Base-by-base conservation (phyloP, 2,329 filamentous ascomycete species). In the Phoma sp. region DNA sequence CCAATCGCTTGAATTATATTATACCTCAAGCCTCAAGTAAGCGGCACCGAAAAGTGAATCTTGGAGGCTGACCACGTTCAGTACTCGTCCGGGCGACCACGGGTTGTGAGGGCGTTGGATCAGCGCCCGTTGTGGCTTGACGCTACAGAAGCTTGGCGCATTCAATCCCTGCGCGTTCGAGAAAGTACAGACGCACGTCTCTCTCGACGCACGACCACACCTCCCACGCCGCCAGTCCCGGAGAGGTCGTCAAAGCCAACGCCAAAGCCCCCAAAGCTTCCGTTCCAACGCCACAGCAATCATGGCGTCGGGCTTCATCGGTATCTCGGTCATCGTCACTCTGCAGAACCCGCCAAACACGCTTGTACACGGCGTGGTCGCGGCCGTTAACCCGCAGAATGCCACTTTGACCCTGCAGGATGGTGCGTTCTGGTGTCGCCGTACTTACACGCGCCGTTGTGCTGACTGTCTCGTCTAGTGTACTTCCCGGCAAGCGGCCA, bases 281-380 rank as follows among this genome's bases (percentile, higher is more conserved):
- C 26, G 12, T 26, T 38, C 38, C 17, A 40, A 23, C 21, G 28
- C 29, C 21, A 9, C 30, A 36, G 40, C 56, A 53, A 59, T 29
- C 63, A 90, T 90, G 87, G 86, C 69, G 42, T 81, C 82, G 55
- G 81, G 86, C 68, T 92, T 93, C 72, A 86, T 91, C 67, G 91
- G 91, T 57, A 83, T 91, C 73, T 86, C 88, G 56, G 91, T 95
- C 76, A 78, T 86, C 56, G 87, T 95, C 67, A 88, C 87, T 29
- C 81, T 95, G 60, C 84, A 83, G 65, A 80, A 85, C 53, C 88
- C 89, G 46, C 81, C 83, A 2, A 84, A 84, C 56, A 84, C 83
- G 34, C 80, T 84, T 65, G 78, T 93, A 42, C 85, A 86, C 56
- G 91, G 91, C 45, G 84, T 85, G 18, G 89, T 96, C 29, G 83